These are phyloP conservation scores for Cadophora sp. DNA, from an alignment of 2,329 filamentous ascomycete genomes.

Conservation along the genomic window DNA sequence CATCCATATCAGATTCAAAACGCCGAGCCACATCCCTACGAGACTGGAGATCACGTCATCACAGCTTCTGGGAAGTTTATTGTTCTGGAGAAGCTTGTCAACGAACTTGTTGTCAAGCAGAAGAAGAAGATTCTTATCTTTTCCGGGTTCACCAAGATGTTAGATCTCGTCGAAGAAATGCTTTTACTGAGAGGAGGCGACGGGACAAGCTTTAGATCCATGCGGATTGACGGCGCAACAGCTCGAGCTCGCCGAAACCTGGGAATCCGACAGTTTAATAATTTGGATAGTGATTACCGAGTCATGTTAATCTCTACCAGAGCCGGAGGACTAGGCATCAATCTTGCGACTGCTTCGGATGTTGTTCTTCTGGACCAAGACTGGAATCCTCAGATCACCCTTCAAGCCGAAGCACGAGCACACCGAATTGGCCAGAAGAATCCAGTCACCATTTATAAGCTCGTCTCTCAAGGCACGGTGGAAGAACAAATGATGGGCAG, in stretches of 20 bases:
- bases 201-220: slow-evolving; percentile 73
- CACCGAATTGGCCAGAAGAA: slow-evolving; percentile 96
- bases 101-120: slow-evolving; percentile 71
- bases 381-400: slow-evolving; percentile 97
- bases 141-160: slow-evolving; percentile 88
- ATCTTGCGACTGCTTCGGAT: slow-evolving; percentile 92
- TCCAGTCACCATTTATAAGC: slow-evolving; percentile 92
- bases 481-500: slow-evolving; percentile 81
- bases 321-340: slow-evolving; percentile 95
- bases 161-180: slow-evolving; percentile 93
- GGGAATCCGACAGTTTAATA: slow-evolving; percentile 93
- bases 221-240: slow-evolving; percentile 83
- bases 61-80: slow-evolving; percentile 90
- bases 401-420: slow-evolving; percentile 90
- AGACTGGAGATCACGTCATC: slow-evolving; percentile 79
- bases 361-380: slow-evolving; percentile 98
- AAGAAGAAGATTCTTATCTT: slow-evolving; percentile 92
- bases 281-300: slow-evolving; percentile 78
- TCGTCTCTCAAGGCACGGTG: slow-evolving; percentile 85
- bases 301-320: slow-evolving; percentile 92
- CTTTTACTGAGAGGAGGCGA: slow-evolving; percentile 55
- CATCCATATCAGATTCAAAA: slow-evolving; percentile 70
- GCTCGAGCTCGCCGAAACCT: slow-evolving; percentile 87
- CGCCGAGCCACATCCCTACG: slow-evolving; percentile 60
- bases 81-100: slow-evolving; percentile 82